These are phyloP conservation scores for Candida sojae DNA, from an alignment of 1,139 yeast genomes.

Conservation along the genomic window DNA sequence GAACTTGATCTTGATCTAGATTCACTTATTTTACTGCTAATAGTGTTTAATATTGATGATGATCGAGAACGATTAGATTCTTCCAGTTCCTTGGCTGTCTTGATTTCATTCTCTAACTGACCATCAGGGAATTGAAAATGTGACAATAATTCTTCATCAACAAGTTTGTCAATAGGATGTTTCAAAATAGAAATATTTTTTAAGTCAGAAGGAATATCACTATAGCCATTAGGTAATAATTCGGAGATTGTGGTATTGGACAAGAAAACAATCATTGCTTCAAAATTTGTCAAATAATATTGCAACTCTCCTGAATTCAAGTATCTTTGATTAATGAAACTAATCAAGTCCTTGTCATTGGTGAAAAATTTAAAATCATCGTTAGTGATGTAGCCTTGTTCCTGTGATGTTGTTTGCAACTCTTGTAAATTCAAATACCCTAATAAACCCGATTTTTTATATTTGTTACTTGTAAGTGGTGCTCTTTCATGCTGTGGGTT, in stretches of 20 bases:
- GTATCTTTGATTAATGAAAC: constrained; percentile 27
- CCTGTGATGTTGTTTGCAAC: constrained; percentile 11
- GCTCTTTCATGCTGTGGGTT: constrained; percentile 19
- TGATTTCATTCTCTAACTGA: constrained; percentile 21
- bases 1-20: constrained; percentile 37
- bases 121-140: constrained; percentile 36
- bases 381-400: constrained; percentile 7
- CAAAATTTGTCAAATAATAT: constrained; percentile 46
- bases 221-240: constrained; percentile 17
- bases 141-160: constrained; percentile 32
- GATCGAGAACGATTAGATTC: constrained; percentile 34
- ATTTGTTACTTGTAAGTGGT: constrained; percentile 8
- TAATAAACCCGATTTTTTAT: constrained; percentile 22
- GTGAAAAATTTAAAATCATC: constrained; percentile 24
- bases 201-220: constrained; percentile 9
- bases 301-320: constrained; percentile 42
- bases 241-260: constrained; percentile 40
- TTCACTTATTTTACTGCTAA: constrained; percentile 33
- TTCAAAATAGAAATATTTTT: constrained; percentile 20
- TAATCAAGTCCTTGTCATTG: constrained; percentile 32
- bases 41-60: constrained; percentile 39
- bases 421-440: constrained; percentile 25
- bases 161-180: constrained; percentile 25
- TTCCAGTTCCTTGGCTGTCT: constrained; percentile 18
- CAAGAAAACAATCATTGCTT: constrained; percentile 42